Evolutionary conservation across 371 early-diverging fungal genomes (phyloP), one percentile per base, ranked within the genome.

Genomic region (Actinomucor elegans): DNA sequence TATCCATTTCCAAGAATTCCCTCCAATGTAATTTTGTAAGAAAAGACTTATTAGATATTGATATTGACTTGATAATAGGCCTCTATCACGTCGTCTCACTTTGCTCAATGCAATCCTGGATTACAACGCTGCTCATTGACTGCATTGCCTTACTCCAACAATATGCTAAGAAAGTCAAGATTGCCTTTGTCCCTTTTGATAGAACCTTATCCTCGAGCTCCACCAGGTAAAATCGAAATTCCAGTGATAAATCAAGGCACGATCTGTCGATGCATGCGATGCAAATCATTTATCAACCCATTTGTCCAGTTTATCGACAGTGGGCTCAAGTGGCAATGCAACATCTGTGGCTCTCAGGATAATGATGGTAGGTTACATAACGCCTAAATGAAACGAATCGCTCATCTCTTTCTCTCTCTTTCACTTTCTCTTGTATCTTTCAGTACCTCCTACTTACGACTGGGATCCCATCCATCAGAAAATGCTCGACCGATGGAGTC

Each of bases 221-320:
- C 60, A 10, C 62, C 63, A 0, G 73, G 69, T 4, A 78, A 81
- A 32, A 77, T 31, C 40, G 31, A 50, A 21, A 32, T 50, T 3
- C 92, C 92, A 4, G 77, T 89, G 6, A 81, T 89, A 29, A 67
- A 77, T 14, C 77, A 90, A 20, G 77, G 75, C 9, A 70, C 72
- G 38, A 86, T 93, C 55, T 81, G 83, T 37, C 84, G 93, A 11
- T 93, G 94, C 69, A 74, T 83, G 8, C 73, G 88, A 6, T 93
- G 94, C 76, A 75, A 90, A 38, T 82, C 92, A 1, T 93, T 93
- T 60, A 87, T 93, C 61, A 93, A 93, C 49, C 93, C 93, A 6
- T 93, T 85, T 71, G 81, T 91, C 3, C 74, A 77, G 48, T 92
- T 89, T 60, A 75, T 86, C 1, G 90, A 91, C 56, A 84, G 85